These are phyloP conservation scores for Misopates orontium DNA, from an alignment of 257 asterid genomes.

Conservation along the genomic window DNA sequence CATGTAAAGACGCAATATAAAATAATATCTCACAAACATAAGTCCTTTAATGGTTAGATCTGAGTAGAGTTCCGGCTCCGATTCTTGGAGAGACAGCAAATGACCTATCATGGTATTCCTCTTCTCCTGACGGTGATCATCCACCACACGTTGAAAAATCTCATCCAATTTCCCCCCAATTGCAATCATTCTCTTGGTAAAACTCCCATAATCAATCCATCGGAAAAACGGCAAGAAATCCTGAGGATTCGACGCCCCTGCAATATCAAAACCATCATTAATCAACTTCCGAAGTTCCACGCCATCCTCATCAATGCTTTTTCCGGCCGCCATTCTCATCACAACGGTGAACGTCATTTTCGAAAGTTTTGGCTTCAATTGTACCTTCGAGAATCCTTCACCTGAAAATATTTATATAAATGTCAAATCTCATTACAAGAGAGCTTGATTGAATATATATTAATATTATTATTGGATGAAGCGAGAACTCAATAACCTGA, in stretches of 20 bases:
- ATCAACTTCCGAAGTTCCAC: slow-evolving; percentile 21
- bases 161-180: slow-evolving; percentile 21
- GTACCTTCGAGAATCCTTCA: no score
- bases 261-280: slow-evolving; percentile 24
- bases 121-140: slow-evolving; percentile 30
- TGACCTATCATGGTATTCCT: slow-evolving; percentile 34
- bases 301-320: slow-evolving; percentile 18
- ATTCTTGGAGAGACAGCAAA: slow-evolving; percentile 36
- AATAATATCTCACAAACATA: slow-evolving; percentile 19
- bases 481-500: no score
- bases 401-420: no score
- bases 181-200: slow-evolving; percentile 17
- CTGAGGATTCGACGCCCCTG: slow-evolving; percentile 22
- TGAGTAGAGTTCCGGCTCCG: slow-evolving; percentile 29
- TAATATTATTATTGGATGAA: no score
- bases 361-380: slow-evolving; percentile 23
- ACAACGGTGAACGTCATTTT: slow-evolving; percentile 30
- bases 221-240: slow-evolving; percentile 26
- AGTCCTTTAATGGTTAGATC: slow-evolving; percentile 35
- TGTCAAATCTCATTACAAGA: no score
- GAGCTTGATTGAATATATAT: no score
- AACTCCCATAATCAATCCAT: slow-evolving; percentile 39
- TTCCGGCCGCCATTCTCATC: slow-evolving; percentile 36
- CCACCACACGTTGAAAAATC: slow-evolving; percentile 28
- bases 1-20: no score